Percentiles rank a stretch among this genome's conserved stretches.
Conservation (phyloP, 768 basidiomycete genomes). For the Tylopilus rubrobrunneus region DNA sequence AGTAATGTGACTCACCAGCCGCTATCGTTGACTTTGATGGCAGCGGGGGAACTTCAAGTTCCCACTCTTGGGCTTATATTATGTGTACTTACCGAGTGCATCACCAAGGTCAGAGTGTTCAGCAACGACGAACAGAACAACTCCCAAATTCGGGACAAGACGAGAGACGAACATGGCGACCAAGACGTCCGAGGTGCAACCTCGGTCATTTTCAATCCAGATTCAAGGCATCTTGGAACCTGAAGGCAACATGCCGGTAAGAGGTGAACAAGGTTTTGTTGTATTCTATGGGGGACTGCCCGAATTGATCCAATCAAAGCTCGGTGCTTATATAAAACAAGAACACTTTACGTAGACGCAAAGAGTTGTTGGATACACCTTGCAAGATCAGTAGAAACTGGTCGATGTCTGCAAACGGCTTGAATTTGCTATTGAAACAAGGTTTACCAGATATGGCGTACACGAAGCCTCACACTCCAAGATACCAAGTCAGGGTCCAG, state of each 20-base stretch:
- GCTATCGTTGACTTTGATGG: constrained; percentile 22
- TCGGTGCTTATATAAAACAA: constrained; percentile 5
- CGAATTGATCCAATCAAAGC: neutral
- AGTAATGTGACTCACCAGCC: constrained; percentile 21
- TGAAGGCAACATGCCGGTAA: neutral
- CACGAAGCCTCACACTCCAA: constrained; percentile 1
- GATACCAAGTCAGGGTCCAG: neutral
- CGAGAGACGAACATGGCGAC: too few relatives aligned
- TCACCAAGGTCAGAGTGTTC: constrained; percentile 1
- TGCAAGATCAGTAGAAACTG: neutral
- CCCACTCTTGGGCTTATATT: constrained; percentile 23
- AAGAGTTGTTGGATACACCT: neutral
- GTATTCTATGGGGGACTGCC: constrained; percentile 11
- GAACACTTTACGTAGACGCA: neutral
- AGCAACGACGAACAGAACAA: constrained; percentile 12
- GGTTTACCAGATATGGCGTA: neutral
- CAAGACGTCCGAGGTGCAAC: too few relatives aligned
- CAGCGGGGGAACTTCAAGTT: constrained; percentile 15
- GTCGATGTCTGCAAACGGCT: neutral
- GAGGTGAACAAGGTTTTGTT: constrained; percentile 23
- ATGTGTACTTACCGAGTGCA: constrained; percentile 2
- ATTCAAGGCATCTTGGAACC: neutral
- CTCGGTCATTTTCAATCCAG: neutral
- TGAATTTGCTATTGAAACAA: neutral
- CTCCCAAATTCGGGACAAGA: constrained; percentile 1